Percentiles rank a stretch among this genome's conserved stretches.
Evolutionary conservation across 306 rosid genomes (phyloP).

Genomic region (Casuarina equisetifolia): DNA sequence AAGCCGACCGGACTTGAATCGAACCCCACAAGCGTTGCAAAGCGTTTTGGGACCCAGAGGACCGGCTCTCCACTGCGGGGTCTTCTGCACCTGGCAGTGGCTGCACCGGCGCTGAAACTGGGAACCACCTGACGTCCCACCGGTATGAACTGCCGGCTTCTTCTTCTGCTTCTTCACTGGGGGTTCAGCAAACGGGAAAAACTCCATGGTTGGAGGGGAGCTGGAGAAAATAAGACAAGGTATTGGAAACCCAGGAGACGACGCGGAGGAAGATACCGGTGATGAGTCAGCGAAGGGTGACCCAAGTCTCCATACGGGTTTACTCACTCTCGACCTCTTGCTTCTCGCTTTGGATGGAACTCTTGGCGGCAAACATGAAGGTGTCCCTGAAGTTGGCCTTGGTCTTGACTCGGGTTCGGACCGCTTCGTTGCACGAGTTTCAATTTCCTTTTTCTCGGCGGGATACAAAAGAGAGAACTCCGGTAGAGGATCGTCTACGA

Average conservation of each 20-base stretch:
- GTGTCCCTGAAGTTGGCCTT: constrained; percentile 22
- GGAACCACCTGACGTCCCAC: constrained; percentile 16
- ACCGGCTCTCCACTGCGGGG: constrained; percentile 98
- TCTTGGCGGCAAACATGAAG: constrained; percentile 37
- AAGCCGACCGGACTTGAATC: constrained; percentile 88
- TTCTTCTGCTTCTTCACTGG: constrained; percentile 72
- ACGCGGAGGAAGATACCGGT: constrained; percentile 41
- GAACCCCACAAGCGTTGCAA: constrained; percentile 96
- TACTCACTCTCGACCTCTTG: constrained; percentile 35
- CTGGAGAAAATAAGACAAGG: constrained; percentile 26
- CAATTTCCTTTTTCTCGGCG: constrained; percentile 28
- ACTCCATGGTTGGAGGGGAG: constrained; percentile 24
- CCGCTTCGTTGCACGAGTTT: constrained; percentile 16
- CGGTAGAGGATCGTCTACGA: constrained; percentile 74
- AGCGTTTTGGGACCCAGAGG: constrained; percentile 83
- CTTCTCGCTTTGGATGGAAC: constrained; percentile 60
- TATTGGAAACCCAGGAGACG: constrained; percentile 44
- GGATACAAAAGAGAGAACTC: constrained; percentile 54
- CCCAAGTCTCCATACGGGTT: constrained; percentile 28
- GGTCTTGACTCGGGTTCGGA: constrained; percentile 40
- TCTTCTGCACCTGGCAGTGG: constrained; percentile 85
- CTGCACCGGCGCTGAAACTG: constrained; percentile 75
- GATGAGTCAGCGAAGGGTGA: constrained; percentile 37
- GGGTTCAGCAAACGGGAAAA: constrained; percentile 23
- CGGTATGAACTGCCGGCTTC: constrained; percentile 37